A percentile compares a stretch with the other conserved stretches of the same genome.
These are phyloP conservation scores for Solanum corneliomulleri DNA, from an alignment of 257 asterid genomes.

Conservation along the genomic window DNA sequence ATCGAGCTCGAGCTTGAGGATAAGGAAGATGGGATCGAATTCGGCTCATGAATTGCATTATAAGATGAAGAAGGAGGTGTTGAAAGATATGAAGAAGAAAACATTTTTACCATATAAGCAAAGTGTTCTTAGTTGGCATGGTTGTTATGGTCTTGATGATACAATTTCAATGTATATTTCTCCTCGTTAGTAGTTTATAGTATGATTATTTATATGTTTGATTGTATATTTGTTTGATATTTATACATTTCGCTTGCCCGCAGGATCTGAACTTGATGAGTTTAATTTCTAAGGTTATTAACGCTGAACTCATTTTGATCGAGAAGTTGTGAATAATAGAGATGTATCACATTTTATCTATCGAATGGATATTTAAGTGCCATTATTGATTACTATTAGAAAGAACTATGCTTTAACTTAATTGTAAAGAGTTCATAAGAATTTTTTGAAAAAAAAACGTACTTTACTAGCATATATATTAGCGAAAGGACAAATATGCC, in stretches of 20 bases:
- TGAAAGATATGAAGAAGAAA: slow-evolving; percentile 70
- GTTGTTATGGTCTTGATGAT: slow-evolving; percentile 62
- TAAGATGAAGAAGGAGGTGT: slow-evolving; percentile 47
- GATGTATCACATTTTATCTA: too few relatives aligned
- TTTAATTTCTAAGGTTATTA: not conserved
- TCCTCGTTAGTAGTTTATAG: not conserved
- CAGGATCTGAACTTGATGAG: not conserved
- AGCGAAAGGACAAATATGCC: too few relatives aligned
- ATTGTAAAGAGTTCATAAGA: not conserved
- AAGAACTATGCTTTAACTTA: not conserved
- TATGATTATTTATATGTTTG: not conserved
- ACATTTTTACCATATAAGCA: slow-evolving; percentile 72
- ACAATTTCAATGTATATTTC: slow-evolving; percentile 2
- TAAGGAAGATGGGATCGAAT: slow-evolving; percentile 11
- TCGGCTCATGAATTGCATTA: slow-evolving; percentile 89
- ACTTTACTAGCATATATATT: too few relatives aligned
- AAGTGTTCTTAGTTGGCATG: slow-evolving; percentile 61
- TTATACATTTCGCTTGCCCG: not conserved
- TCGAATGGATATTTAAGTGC: too few relatives aligned
- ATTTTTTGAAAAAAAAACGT: not conserved
- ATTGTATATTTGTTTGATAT: not conserved
- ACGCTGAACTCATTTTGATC: not conserved
- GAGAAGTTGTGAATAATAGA: not conserved
- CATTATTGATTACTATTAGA: not conserved
- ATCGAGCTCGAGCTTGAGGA: slow-evolving; percentile 33